phyloP scores from a whole-genome alignment of 345 rosid species.

The Gossypium stocksii region DNA sequence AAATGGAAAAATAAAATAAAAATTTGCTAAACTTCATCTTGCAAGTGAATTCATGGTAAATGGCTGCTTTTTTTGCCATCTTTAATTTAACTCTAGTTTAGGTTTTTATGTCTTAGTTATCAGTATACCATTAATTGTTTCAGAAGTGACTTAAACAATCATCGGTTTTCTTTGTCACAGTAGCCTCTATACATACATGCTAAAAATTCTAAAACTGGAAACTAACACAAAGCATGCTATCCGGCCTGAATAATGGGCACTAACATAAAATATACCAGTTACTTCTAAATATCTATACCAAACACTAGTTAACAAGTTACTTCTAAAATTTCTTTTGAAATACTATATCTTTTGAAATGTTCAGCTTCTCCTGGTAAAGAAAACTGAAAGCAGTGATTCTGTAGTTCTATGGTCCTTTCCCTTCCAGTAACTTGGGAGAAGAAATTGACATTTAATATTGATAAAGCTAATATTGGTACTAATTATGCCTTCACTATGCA shows the following conservation, averaged over 20 bases:
- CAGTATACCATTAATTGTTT: not conserved
- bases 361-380: not conserved
- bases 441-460: not conserved
- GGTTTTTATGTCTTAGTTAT: not conserved
- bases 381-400: not conserved
- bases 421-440: not conserved
- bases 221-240: not conserved
- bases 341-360: not conserved
- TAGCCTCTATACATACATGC: not conserved
- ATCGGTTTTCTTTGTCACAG: no score
- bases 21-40: not conserved
- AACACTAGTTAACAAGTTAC: not conserved
- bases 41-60: constrained; percentile 1
- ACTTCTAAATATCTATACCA: not conserved
- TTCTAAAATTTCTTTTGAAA: not conserved
- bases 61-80: not conserved
- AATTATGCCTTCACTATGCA: not conserved
- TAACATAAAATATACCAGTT: not conserved
- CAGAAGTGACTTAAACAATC: not conserved
- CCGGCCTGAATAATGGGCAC: not conserved
- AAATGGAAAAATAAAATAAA: not conserved
- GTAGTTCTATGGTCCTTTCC: not conserved
- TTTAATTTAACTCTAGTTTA: not conserved
- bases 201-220: not conserved
- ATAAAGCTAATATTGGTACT: not conserved